A percentile compares a stretch with the other conserved stretches of the same genome.
phyloP scores from a whole-genome alignment of 306 rosid species.

The Cucurbita moschata region DNA sequence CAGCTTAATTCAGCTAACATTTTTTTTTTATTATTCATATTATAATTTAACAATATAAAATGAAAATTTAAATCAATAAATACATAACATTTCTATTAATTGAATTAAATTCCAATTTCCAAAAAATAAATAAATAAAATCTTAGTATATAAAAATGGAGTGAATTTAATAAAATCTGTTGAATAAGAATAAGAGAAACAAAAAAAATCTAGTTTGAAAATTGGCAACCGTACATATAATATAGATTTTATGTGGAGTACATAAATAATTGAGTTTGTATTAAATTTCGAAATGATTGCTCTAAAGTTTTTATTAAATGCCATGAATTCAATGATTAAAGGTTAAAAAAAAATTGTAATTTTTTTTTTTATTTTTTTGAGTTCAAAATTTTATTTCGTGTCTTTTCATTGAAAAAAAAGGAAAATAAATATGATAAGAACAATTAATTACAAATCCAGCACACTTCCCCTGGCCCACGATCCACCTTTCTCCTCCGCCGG shows the following conservation, averaged over 20 bases:
- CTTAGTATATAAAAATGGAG: too few relatives aligned
- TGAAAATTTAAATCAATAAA: too few relatives aligned
- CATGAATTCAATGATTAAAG: neutral
- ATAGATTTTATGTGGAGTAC: neutral
- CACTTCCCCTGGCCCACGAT: neutral
- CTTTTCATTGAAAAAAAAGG: neutral
- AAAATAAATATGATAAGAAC: neutral
- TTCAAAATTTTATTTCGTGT: neutral
- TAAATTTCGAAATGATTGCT: neutral
- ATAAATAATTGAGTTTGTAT: neutral
- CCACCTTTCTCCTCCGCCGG: neutral
- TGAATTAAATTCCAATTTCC: too few relatives aligned
- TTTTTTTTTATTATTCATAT: too few relatives aligned
- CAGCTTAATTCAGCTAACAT: too few relatives aligned
- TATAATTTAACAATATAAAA: too few relatives aligned
- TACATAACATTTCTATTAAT: too few relatives aligned
- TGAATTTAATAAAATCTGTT: too few relatives aligned
- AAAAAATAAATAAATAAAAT: too few relatives aligned
- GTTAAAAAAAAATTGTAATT: neutral
- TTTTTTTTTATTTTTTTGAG: neutral
- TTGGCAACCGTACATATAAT: neutral
- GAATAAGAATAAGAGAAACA: too few relatives aligned
- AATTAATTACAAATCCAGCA: neutral
- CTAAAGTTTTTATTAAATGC: neutral
- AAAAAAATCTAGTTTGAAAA: too few relatives aligned